Conservation (phyloP, 352 stramenopile genomes). For the Globisporangium heterothallicum region DNA sequence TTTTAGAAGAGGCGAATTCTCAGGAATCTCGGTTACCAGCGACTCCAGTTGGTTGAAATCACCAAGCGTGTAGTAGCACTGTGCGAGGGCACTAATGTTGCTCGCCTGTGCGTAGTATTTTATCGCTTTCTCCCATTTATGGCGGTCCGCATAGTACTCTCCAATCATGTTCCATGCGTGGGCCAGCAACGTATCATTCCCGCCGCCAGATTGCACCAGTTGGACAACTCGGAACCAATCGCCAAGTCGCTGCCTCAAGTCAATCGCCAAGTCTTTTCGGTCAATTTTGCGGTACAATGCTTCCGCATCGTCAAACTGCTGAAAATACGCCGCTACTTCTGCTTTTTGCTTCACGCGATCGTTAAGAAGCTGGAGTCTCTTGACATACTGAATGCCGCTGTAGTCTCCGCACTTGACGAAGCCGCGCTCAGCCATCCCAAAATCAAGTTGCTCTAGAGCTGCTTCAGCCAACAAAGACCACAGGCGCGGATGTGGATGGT, state of each 20-base stretch:
- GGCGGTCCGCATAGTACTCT: slow-evolving; percentile 87
- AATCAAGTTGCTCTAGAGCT: slow-evolving; percentile 87
- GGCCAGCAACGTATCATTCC: slow-evolving; percentile 74
- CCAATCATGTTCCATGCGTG: slow-evolving; percentile 88
- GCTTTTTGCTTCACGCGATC: slow-evolving; percentile 91
- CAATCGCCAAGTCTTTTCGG: slow-evolving; percentile 91
- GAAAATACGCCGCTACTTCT: slow-evolving; percentile 87
- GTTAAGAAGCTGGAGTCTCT: slow-evolving; percentile 79
- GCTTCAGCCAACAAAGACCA: slow-evolving; percentile 87
- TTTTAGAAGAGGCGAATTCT: slow-evolving; percentile 70
- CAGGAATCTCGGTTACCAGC: slow-evolving; percentile 79
- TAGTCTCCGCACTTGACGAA: slow-evolving; percentile 92
- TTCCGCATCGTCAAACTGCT: slow-evolving; percentile 91
- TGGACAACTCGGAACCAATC: slow-evolving; percentile 92
- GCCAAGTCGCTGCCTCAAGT: slow-evolving; percentile 84
- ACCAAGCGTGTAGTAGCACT: slow-evolving; percentile 90
- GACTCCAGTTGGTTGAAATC: slow-evolving; percentile 86
- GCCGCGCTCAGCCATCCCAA: slow-evolving; percentile 88
- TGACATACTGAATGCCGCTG: slow-evolving; percentile 91
- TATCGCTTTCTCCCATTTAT: slow-evolving; percentile 90
- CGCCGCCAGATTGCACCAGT: slow-evolving; percentile 70
- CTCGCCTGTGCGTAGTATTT: slow-evolving; percentile 88
- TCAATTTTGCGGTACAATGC: slow-evolving; percentile 91
- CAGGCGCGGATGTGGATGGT: slow-evolving; percentile 80
- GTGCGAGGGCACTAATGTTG: slow-evolving; percentile 67